phyloP scores from a whole-genome alignment of 108 stramenopile species.

The Cyclotella kingstonii region DNA sequence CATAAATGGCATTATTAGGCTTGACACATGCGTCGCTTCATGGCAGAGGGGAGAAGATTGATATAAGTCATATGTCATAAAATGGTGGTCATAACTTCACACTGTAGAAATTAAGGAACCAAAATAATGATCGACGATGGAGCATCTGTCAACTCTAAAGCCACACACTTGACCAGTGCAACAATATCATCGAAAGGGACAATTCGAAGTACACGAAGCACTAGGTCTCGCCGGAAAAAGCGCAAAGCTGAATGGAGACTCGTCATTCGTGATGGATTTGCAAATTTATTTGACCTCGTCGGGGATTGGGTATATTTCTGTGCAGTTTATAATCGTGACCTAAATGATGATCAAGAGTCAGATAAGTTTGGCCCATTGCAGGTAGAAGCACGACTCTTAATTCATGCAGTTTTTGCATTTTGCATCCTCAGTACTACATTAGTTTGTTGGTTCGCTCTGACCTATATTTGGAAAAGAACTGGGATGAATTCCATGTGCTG shows the following conservation, averaged over 20 bases:
- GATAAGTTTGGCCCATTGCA: neutral
- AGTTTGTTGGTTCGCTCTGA: conserved; percentile 16
- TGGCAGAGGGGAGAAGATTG: too few species aligned
- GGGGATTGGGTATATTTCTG: conserved; percentile 22
- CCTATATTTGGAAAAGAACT: conserved; percentile 6
- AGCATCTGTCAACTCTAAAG: conserved; percentile 3
- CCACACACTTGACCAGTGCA: conserved; percentile 1
- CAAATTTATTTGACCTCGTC: conserved; percentile 14
- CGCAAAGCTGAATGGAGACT: conserved; percentile 4
- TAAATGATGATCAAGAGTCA: conserved; percentile 2
- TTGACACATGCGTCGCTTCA: too few species aligned
- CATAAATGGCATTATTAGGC: too few species aligned
- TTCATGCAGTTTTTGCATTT: conserved; percentile 17
- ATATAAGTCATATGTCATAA: too few species aligned
- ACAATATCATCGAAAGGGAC: conserved; percentile 1
- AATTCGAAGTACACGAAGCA: neutral
- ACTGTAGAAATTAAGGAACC: too few species aligned
- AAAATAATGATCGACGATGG: conserved; percentile 10
- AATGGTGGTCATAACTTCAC: too few species aligned
- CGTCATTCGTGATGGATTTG: conserved; percentile 13
- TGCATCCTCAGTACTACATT: conserved; percentile 14
- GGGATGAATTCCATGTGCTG: conserved; percentile 22
- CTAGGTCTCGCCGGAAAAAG: conserved; percentile 3
- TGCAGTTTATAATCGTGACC: conserved; percentile 6
- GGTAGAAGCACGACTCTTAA: neutral